Evolutionary conservation across 106 monocot genomes (phyloP).

Genomic region (Ottelia alismoides): DNA sequence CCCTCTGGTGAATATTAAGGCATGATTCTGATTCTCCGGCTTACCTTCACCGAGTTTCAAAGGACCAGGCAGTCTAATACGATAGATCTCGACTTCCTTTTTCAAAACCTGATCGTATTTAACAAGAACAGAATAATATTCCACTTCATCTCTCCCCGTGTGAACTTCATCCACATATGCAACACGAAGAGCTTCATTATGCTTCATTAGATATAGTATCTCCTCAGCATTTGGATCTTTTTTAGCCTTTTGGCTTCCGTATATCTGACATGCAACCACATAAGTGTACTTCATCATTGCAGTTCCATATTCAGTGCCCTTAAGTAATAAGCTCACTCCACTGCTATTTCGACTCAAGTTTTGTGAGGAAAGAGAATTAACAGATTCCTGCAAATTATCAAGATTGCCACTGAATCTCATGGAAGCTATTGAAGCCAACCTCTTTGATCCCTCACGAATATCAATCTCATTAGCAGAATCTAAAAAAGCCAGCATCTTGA

Average conservation of each 20-base stretch:
- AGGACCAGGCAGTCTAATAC: conserved; percentile 15
- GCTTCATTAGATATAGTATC: conserved; percentile 16
- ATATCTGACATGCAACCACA: conserved; percentile 21
- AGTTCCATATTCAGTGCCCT: conserved; percentile 15
- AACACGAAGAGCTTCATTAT: conserved; percentile 20
- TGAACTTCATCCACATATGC: conserved; percentile 17
- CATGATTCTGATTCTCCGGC: conserved; percentile 24
- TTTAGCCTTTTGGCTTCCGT: conserved; percentile 19
- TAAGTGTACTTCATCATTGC: conserved; percentile 24
- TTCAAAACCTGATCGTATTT: conserved; percentile 16
- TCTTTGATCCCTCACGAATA: conserved; percentile 8
- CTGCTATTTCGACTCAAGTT: conserved; percentile 6
- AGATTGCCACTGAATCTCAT: background rate
- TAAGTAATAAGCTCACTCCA: conserved; percentile 2
- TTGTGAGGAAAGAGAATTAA: background rate
- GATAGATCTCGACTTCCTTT: conserved; percentile 21
- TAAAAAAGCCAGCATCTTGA: conserved; percentile 18
- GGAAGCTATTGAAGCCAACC: conserved; percentile 9
- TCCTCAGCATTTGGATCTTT: conserved; percentile 22
- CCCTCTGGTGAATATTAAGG: conserved; percentile 22
- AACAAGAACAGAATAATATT: conserved; percentile 24
- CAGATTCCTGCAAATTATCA: background rate
- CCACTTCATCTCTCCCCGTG: conserved; percentile 4
- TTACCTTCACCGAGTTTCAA: conserved; percentile 27
- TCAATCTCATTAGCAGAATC: conserved; percentile 21